Percentiles rank a stretch among this genome's conserved stretches.
Evolutionary conservation across 108 stramenopile genomes (phyloP).

Genomic region (Cyclotella baltica): DNA sequence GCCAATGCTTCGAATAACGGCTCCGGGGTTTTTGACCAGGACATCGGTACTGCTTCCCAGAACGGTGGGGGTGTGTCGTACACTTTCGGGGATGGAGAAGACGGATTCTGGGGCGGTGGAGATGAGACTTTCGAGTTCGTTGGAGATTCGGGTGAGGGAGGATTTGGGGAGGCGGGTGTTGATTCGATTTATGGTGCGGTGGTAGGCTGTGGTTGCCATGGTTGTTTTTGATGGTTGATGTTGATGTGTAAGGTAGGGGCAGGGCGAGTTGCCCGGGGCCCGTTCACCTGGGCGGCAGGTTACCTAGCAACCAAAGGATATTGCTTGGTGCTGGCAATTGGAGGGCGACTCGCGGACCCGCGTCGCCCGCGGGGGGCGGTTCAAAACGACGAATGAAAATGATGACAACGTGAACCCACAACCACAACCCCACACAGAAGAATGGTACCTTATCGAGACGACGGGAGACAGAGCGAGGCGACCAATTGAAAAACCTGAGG

Average conservation of each 20-base stretch:
- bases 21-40: slow-evolving; percentile 34
- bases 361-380: too few species aligned
- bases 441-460: too few species aligned
- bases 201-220: slow-evolving; percentile 7
- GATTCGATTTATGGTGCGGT: slow-evolving; percentile 22
- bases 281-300: too few species aligned
- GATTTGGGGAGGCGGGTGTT: slow-evolving; percentile 21
- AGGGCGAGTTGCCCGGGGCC: too few species aligned
- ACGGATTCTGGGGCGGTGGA: slow-evolving; percentile 26
- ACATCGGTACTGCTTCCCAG: slow-evolving; percentile 1
- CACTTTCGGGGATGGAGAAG: slow-evolving; percentile 41
- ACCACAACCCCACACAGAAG: too few species aligned
- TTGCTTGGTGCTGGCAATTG: too few species aligned
- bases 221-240: background rate
- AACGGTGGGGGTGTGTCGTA: slow-evolving; percentile 32
- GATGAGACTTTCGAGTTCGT: slow-evolving; percentile 32
- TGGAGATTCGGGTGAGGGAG: slow-evolving; percentile 19
- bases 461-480: too few species aligned
- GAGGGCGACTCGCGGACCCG: too few species aligned
- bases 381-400: too few species aligned
- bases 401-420: too few species aligned
- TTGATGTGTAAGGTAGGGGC: background rate
- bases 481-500: too few species aligned
- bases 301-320: too few species aligned
- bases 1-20: slow-evolving; percentile 70